phyloP scores from a whole-genome alignment of 495 filamentous ascomycete species.

The Penicillium cosmopolitanum region DNA sequence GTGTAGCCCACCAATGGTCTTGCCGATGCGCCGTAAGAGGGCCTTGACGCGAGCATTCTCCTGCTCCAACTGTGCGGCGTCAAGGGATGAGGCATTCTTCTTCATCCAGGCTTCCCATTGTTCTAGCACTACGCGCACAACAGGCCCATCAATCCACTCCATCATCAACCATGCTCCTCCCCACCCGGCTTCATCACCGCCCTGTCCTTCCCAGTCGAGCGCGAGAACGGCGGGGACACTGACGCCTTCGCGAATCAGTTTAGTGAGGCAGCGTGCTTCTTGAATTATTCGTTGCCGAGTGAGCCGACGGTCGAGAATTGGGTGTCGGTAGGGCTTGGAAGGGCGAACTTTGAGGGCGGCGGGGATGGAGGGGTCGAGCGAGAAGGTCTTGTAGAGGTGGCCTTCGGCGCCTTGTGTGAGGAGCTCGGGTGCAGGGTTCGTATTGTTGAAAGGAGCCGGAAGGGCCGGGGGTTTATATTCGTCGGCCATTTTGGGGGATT shows the following conservation, averaged over 20 bases:
- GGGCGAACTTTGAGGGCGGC: constrained; percentile 93
- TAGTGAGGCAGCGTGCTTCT: constrained; percentile 82
- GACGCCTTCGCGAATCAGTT: constrained; percentile 75
- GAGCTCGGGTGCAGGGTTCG: constrained; percentile 58
- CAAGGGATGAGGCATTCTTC: constrained; percentile 23
- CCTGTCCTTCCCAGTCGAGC: constrained; percentile 63
- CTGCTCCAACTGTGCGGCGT: constrained; percentile 34
- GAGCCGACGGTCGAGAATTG: constrained; percentile 82
- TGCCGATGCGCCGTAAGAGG: constrained; percentile 74
- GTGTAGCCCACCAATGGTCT: constrained; percentile 79
- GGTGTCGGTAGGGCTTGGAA: constrained; percentile 89
- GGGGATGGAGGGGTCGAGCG: constrained; percentile 67
- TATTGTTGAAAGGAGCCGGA: constrained; percentile 66
- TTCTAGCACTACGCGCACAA: constrained; percentile 69
- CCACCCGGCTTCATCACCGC: constrained; percentile 47
- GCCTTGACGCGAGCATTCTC: constrained; percentile 49
- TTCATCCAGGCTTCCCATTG: constrained; percentile 57
- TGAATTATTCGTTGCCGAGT: constrained; percentile 83
- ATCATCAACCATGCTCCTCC: constrained; percentile 79
- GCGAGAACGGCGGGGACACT: constrained; percentile 76
- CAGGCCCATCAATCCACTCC: constrained; percentile 85
- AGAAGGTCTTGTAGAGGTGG: constrained; percentile 85
- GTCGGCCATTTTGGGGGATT: constrained; percentile 16
- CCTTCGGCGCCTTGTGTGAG: constrained; percentile 95
- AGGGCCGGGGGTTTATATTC: constrained; percentile 54